phyloP scores from a whole-genome alignment of 768 basidiomycete species.

The Boletus tylopilopsis region DNA sequence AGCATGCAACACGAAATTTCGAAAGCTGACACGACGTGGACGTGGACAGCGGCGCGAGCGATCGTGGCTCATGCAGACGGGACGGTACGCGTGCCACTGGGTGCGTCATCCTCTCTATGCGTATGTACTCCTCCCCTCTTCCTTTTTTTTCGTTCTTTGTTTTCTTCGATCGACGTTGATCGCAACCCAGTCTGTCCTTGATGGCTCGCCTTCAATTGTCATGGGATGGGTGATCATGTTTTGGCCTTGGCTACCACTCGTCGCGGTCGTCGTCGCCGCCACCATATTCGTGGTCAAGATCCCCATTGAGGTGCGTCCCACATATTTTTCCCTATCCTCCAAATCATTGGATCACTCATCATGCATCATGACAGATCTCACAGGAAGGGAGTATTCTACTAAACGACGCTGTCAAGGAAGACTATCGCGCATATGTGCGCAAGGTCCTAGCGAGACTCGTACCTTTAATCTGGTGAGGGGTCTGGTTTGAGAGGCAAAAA shows the following conservation, averaged over 20 bases:
- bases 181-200: too few relatives aligned
- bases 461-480: slow-evolving; percentile 6
- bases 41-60: slow-evolving; percentile 7
- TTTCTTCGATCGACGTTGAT: too few relatives aligned
- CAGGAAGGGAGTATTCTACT: slow-evolving; percentile 7
- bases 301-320: slow-evolving; percentile 7
- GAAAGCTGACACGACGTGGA: neutral
- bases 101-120: slow-evolving; percentile 12
- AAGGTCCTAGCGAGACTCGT: slow-evolving; percentile 11
- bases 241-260: slow-evolving; percentile 8
- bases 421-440: slow-evolving; percentile 11
- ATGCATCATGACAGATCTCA: too few relatives aligned
- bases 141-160: too few relatives aligned
- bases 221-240: too few relatives aligned
- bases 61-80: slow-evolving; percentile 10
- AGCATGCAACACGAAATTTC: neutral
- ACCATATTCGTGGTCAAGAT: slow-evolving; percentile 2
- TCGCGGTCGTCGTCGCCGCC: neutral
- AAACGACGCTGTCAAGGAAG: slow-evolving; percentile 3
- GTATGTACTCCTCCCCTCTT: neutral
- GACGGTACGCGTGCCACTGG: slow-evolving; percentile 10
- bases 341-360: neutral
- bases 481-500: too few relatives aligned
- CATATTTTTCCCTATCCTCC: neutral
- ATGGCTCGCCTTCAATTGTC: neutral